Evolutionary conservation across 1,284 basidiomycete genomes (phyloP).

Genomic region (Heterobasidion irregulare): DNA sequence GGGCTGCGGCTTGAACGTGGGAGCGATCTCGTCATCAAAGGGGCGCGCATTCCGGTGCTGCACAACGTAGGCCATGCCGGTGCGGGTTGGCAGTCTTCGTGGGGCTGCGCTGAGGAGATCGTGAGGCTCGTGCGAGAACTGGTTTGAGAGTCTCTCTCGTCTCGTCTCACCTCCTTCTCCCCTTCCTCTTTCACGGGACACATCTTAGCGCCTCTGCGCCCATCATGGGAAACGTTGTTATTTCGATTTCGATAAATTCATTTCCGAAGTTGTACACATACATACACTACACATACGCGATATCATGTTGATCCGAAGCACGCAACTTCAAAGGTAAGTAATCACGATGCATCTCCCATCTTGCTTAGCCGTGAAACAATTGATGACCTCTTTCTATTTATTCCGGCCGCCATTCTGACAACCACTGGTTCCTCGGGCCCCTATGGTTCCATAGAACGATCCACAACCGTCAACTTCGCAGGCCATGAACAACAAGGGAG

Average conservation of each 20-base stretch:
- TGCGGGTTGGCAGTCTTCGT: slow-evolving; percentile 36
- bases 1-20: slow-evolving; percentile 31
- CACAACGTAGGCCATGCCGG: slow-evolving; percentile 43
- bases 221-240: no score
- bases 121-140: not conserved
- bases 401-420: not conserved
- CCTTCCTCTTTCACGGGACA: no score
- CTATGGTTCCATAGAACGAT: not conserved
- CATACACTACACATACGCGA: no score
- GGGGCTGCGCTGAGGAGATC: slow-evolving; percentile 28
- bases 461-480: not conserved
- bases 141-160: no score
- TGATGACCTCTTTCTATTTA: not conserved
- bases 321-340: no score
- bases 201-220: no score
- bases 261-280: no score
- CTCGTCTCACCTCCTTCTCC: no score
- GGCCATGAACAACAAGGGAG: not conserved
- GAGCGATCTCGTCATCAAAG: slow-evolving; percentile 19
- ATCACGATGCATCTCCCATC: no score
- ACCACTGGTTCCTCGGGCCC: not conserved
- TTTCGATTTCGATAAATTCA: no score
- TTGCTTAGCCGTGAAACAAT: no score
- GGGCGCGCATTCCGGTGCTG: slow-evolving; percentile 25
- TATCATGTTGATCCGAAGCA: no score